Percentiles rank a stretch among this genome's conserved stretches.
These are phyloP conservation scores for Chaetoceros tenuissimus DNA, from an alignment of 108 stramenopile genomes.

Conservation along the genomic window DNA sequence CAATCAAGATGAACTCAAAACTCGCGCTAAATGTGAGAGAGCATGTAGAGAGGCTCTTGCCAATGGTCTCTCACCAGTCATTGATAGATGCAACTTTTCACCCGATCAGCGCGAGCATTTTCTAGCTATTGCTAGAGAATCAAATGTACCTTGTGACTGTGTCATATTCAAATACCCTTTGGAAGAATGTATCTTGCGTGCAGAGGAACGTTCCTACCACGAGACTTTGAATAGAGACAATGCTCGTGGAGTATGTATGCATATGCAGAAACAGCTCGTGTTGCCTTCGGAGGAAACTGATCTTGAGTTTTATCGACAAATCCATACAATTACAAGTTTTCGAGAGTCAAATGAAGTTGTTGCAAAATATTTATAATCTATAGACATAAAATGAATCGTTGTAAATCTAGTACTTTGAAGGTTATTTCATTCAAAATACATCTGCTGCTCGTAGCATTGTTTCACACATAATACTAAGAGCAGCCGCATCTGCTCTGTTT, in stretches of 20 bases:
- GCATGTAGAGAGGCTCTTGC: slow-evolving; percentile 16
- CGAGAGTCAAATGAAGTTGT: background rate
- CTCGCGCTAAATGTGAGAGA: slow-evolving; percentile 20
- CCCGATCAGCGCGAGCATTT: background rate
- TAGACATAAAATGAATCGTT: no score
- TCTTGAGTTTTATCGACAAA: background rate
- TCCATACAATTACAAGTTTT: background rate
- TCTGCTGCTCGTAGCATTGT: background rate
- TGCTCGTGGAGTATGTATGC: background rate
- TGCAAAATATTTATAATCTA: background rate
- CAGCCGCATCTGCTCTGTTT: background rate
- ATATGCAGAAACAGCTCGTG: background rate
- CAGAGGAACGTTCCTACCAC: background rate
- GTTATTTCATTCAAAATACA: no score
- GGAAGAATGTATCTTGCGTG: background rate
- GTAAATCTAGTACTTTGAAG: no score
- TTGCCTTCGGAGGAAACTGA: background rate
- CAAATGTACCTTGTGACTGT: background rate
- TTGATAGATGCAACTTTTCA: background rate
- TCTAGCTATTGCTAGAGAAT: background rate
- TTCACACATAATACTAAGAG: background rate
- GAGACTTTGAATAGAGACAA: background rate
- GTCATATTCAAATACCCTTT: background rate
- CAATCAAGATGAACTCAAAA: slow-evolving; percentile 14
- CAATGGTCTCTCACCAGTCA: slow-evolving; percentile 16